phyloP scores from a whole-genome alignment of 306 rosid genomes.

The apple (Malus domestica) region DNA sequence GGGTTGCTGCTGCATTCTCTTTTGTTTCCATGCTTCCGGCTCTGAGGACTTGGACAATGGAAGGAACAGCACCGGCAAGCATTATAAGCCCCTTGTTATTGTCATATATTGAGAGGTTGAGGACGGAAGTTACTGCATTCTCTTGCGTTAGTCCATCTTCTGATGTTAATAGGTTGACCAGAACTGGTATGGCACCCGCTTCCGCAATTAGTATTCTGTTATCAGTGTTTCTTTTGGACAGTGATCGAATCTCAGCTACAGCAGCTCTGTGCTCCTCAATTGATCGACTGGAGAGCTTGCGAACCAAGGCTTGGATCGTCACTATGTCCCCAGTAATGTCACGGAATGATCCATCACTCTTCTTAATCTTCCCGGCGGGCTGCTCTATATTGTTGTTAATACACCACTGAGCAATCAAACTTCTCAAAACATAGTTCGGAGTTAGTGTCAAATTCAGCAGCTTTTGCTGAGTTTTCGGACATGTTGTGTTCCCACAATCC shows the following conservation, averaged over 20 bases:
- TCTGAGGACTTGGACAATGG: constrained; percentile 86
- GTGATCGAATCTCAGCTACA: constrained; percentile 71
- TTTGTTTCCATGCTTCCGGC: constrained; percentile 90
- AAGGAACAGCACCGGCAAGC: constrained; percentile 95
- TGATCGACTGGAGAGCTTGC: constrained; percentile 64
- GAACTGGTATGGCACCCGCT: constrained; percentile 83
- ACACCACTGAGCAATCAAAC: constrained; percentile 90
- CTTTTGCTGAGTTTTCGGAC: constrained; percentile 98
- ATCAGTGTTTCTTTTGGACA: constrained; percentile 92
- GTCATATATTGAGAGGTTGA: constrained; percentile 86
- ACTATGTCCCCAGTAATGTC: constrained; percentile 80
- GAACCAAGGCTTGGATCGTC: constrained; percentile 61
- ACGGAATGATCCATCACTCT: constrained; percentile 80
- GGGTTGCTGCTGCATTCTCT: constrained; percentile 94
- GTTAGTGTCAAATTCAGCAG: constrained; percentile 76
- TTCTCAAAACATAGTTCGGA: constrained; percentile 85
- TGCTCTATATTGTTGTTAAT: constrained; percentile 65
- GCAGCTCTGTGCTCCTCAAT: constrained; percentile 66
- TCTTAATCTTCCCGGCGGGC: constrained; percentile 80
- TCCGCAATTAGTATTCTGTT: constrained; percentile 88
- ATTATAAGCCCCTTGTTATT: constrained; percentile 88
- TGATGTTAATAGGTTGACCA: constrained; percentile 73
- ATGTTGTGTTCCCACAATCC: constrained; percentile 78
- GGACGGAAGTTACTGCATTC: constrained; percentile 88
- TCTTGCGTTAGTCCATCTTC: constrained; percentile 73